phyloP scores from a whole-genome alignment of 2,329 filamentous ascomycete genomes.

The Pseudonectria foliicola region DNA sequence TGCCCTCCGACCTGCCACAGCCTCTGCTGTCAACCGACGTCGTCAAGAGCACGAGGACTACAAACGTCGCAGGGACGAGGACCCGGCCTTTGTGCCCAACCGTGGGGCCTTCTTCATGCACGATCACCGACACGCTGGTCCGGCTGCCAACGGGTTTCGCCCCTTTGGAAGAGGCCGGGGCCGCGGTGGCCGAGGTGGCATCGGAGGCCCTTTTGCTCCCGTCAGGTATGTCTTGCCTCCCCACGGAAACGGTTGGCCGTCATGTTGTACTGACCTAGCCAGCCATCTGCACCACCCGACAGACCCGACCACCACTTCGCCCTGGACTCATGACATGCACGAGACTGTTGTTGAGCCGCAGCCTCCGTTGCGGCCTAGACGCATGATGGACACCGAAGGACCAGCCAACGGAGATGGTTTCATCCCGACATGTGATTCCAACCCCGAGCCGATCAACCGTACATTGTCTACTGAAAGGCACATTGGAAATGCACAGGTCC shows the following conservation, averaged over 20 bases:
- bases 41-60: slow-evolving; percentile 88
- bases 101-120: slow-evolving; percentile 96
- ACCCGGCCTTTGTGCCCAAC: slow-evolving; percentile 91
- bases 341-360: slow-evolving; percentile 52
- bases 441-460: slow-evolving; percentile 61
- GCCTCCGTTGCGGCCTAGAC: slow-evolving; percentile 34
- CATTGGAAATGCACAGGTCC: slow-evolving; percentile 77
- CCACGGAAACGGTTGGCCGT: slow-evolving; percentile 1
- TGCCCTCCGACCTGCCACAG: slow-evolving; percentile 39
- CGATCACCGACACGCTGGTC: slow-evolving; percentile 76
- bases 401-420: slow-evolving; percentile 47
- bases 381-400: slow-evolving; percentile 39
- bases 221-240: slow-evolving; percentile 48
- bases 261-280: slow-evolving; percentile 18
- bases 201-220: slow-evolving; percentile 51
- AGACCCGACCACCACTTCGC: slow-evolving; percentile 62
- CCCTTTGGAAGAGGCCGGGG: slow-evolving; percentile 63
- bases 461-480: slow-evolving; percentile 77
- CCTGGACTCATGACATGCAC: slow-evolving; percentile 94
- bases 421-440: slow-evolving; percentile 51
- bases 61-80: slow-evolving; percentile 76
- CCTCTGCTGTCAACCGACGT: slow-evolving; percentile 60
- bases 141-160: slow-evolving; percentile 69
- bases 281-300: slow-evolving; percentile 38
- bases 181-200: slow-evolving; percentile 51